Base-by-base conservation (phyloP, 2,329 filamentous ascomycete genomes). In the Neonectria sp. region DNA sequence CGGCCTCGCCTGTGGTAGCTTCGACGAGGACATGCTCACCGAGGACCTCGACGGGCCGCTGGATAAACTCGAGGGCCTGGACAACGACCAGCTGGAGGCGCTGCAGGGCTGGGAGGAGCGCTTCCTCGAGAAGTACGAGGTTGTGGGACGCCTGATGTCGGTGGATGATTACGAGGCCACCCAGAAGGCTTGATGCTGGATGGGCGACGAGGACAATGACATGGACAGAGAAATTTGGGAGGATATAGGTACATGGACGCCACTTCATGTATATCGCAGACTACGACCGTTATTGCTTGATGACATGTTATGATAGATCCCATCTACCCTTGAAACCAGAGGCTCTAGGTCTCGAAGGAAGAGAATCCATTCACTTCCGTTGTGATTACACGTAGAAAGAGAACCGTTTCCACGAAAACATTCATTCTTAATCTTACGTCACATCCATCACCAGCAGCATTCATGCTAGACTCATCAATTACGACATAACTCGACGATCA, bases 11-110 rank as follows among this genome's bases (percentile, higher is more conserved):
- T 93, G 90, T 80, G 94, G 95, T 66, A 97, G 94, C 83, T 98
- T 99, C 80, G 96, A 98, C 79, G 90, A 93, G 85, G 93, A 95
- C 7, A 97, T 98, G 95, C 84, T 98, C 82, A 98, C 96, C 21
- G 90, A 95, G 85, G 93, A 98, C 80, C 83, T 98, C 62, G 90
- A 96, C 64, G 95, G 90, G 0, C 94, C 94, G 51, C 84, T 98
- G 69, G 95, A 97, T 79, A 89, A 86, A 60, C 85, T 97, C 49
- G 86, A 89, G 58, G 93, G 91, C 64, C 81, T 98, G 68, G 90
- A 89, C 6, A 80, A 79, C 1, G 94, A 95, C 65, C 91, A 97
- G 85, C 83, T 93, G 82, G 95, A 97, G 80, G 93, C 95, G 56
- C 83, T 98, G 80, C 86, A 88, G 75, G 94, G 93, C 2, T 99